A percentile compares a stretch with the other conserved stretches of the same genome.
These are phyloP conservation scores for Extremus antarcticus DNA, from an alignment of 495 filamentous ascomycete species.

Conservation along the genomic window DNA sequence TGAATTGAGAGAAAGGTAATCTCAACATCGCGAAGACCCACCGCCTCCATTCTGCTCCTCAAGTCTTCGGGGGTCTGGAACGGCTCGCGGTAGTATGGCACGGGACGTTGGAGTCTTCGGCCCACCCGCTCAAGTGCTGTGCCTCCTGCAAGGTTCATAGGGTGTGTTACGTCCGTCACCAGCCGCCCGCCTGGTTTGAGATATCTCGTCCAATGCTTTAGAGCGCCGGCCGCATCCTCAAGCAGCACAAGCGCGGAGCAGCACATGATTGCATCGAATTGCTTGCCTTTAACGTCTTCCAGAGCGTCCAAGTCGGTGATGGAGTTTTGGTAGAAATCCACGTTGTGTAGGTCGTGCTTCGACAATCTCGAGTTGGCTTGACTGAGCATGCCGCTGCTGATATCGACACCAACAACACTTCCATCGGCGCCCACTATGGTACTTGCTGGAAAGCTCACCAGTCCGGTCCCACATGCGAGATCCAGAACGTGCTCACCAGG, in stretches of 20 bases:
- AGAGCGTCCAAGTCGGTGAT: slow-evolving; percentile 28
- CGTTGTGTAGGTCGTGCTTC: slow-evolving; percentile 13
- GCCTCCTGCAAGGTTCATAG: slow-evolving; percentile 3
- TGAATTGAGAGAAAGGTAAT: slow-evolving; percentile 2
- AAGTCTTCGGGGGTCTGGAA: slow-evolving; percentile 8
- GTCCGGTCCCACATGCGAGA: slow-evolving; percentile 37
- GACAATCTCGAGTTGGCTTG: slow-evolving; percentile 24
- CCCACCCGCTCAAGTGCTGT: slow-evolving; percentile 15
- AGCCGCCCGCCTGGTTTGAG: slow-evolving; percentile 30
- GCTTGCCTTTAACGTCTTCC: slow-evolving; percentile 13
- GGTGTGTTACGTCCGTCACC: slow-evolving; percentile 15
- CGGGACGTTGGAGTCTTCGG: not conserved
- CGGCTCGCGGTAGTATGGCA: slow-evolving; percentile 10
- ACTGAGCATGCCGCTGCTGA: slow-evolving; percentile 31
- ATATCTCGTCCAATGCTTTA: slow-evolving; percentile 28
- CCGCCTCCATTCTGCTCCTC: not conserved
- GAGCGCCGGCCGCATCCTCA: slow-evolving; percentile 23
- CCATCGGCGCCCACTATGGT: slow-evolving; percentile 27
- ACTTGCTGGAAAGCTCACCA: slow-evolving; percentile 29
- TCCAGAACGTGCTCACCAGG: slow-evolving; percentile 33
- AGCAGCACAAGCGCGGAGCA: slow-evolving; percentile 31
- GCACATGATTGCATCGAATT: slow-evolving; percentile 32
- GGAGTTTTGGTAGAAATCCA: slow-evolving; percentile 31
- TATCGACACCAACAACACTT: slow-evolving; percentile 35
- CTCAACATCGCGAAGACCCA: slow-evolving; percentile 1